Evolutionary conservation across 2,329 filamentous ascomycete species (phyloP).

Genomic region (Penicillium sp.): DNA sequence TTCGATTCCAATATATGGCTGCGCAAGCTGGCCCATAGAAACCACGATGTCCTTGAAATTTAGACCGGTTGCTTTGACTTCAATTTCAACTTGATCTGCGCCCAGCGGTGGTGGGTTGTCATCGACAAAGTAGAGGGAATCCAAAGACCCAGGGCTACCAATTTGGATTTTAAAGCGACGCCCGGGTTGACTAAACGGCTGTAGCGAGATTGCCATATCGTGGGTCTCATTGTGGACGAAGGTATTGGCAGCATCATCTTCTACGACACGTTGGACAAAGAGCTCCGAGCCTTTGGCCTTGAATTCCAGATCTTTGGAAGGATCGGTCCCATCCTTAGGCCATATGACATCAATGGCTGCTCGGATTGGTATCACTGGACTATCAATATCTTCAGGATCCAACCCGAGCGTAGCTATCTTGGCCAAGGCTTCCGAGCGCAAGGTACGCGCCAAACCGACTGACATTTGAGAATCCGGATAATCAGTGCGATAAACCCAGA

Average conservation of each 20-base stretch:
- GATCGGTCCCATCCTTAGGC: conserved; percentile 13
- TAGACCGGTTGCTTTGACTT: conserved; percentile 36
- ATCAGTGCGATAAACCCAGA: conserved; percentile 27
- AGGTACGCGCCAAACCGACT: conserved; percentile 27
- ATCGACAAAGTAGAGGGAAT: conserved; percentile 28
- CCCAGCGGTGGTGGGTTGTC: conserved; percentile 15
- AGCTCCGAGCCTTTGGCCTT: conserved; percentile 17
- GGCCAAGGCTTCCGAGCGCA: conserved; percentile 27
- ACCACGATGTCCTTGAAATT: conserved; percentile 41
- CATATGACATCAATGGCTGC: conserved; percentile 19
- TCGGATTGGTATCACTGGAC: conserved; percentile 12
- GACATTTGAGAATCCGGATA: conserved; percentile 29
- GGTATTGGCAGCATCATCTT: conserved; percentile 20
- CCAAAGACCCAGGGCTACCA: conserved; percentile 22
- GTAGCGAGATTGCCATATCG: conserved; percentile 20
- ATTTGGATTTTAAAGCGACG: conserved; percentile 27
- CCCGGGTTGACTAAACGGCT: conserved; percentile 24
- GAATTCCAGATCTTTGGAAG: conserved; percentile 25
- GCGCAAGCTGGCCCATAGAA: conserved; percentile 36
- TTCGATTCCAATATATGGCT: conserved; percentile 35
- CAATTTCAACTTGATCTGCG: conserved; percentile 35
- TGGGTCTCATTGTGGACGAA: conserved; percentile 28
- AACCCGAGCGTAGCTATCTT: conserved; percentile 27
- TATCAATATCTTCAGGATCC: conserved; percentile 14
- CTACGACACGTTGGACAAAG: conserved; percentile 20